A percentile compares a stretch with the other conserved stretches of the same genome.
These are phyloP conservation scores for Wallacemonas collosoma DNA, from an alignment of 208 protist species.

Conservation along the genomic window DNA sequence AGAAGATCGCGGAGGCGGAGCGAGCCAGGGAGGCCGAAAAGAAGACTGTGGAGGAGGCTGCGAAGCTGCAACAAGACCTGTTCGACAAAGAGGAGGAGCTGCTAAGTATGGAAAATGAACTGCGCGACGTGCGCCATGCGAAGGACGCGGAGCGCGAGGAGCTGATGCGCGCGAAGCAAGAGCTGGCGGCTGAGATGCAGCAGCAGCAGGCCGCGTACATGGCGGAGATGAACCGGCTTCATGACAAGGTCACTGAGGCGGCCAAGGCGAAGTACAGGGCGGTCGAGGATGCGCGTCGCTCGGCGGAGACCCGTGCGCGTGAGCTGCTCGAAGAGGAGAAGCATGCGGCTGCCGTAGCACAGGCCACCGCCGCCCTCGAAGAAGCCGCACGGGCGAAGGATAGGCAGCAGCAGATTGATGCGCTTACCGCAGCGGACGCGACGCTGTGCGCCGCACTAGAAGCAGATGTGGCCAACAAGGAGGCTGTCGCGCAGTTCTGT, in stretches of 20 bases:
- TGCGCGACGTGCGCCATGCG: constrained; percentile 11
- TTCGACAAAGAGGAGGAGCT: constrained; percentile 28
- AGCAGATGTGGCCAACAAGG: constrained; percentile 5
- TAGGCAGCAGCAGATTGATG: neutral
- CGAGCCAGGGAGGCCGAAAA: neutral
- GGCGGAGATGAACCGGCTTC: constrained; percentile 21
- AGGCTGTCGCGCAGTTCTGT: neutral
- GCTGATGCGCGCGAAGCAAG: constrained; percentile 12
- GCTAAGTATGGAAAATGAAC: constrained; percentile 18
- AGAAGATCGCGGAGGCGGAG: neutral
- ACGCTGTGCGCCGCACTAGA: constrained; percentile 11
- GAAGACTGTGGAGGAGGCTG: constrained; percentile 18
- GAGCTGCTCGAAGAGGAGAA: neutral
- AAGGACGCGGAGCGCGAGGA: constrained; percentile 9
- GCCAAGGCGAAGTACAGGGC: constrained; percentile 19
- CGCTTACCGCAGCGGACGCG: neutral
- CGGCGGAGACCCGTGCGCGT: neutral
- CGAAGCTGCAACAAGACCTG: constrained; percentile 15
- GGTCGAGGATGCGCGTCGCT: neutral
- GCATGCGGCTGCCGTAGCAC: neutral
- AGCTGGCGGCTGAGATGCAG: constrained; percentile 13
- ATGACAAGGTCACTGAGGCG: constrained; percentile 13
- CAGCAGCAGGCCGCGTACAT: constrained; percentile 16
- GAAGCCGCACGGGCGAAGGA: neutral
- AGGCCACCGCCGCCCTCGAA: constrained; percentile 9